A percentile compares a stretch with the other conserved stretches of the same genome.
Evolutionary conservation across 2,329 filamentous ascomycete genomes (phyloP).

Genomic region (Paraphoma chrysanthemicola): DNA sequence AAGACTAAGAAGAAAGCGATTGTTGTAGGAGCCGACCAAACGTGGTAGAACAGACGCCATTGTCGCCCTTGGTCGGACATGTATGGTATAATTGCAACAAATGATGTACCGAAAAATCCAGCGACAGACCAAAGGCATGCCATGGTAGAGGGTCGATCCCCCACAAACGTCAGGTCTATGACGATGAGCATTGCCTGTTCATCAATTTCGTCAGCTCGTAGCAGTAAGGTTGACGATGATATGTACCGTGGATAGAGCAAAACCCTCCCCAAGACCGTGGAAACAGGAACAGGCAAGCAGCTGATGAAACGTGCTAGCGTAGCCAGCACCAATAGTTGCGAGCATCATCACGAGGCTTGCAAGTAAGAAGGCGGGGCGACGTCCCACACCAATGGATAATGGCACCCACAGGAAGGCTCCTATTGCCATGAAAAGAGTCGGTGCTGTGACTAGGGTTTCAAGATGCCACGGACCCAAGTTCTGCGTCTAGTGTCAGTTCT

Average conservation of each 20-base stretch:
- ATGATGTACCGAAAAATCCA: slow-evolving; percentile 27
- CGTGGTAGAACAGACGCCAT: slow-evolving; percentile 46
- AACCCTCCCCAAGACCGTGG: slow-evolving; percentile 42
- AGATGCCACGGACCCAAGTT: slow-evolving; percentile 29
- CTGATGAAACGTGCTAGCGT: slow-evolving; percentile 31
- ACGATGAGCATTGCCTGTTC: slow-evolving; percentile 44
- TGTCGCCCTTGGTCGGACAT: slow-evolving; percentile 31
- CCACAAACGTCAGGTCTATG: slow-evolving; percentile 51
- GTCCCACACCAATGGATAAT: slow-evolving; percentile 46
- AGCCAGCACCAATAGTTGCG: slow-evolving; percentile 34
- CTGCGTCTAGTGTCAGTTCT: slow-evolving; percentile 9
- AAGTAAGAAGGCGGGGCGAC: slow-evolving; percentile 46
- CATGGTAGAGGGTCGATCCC: slow-evolving; percentile 45
- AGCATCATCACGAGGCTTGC: slow-evolving; percentile 35
- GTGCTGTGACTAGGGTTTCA: slow-evolving; percentile 33
- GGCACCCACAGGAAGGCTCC: slow-evolving; percentile 50
- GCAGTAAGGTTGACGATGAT: background rate
- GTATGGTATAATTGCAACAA: slow-evolving; percentile 34
- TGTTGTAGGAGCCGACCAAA: slow-evolving; percentile 33
- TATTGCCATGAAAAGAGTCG: slow-evolving; percentile 44
- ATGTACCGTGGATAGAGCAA: slow-evolving; percentile 39
- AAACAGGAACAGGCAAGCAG: slow-evolving; percentile 41
- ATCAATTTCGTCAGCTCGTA: background rate
- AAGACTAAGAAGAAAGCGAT: slow-evolving; percentile 37
- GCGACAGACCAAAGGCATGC: slow-evolving; percentile 45